Conservation (phyloP, 1,284 basidiomycete genomes). For the Caloboletus firmus region DNA sequence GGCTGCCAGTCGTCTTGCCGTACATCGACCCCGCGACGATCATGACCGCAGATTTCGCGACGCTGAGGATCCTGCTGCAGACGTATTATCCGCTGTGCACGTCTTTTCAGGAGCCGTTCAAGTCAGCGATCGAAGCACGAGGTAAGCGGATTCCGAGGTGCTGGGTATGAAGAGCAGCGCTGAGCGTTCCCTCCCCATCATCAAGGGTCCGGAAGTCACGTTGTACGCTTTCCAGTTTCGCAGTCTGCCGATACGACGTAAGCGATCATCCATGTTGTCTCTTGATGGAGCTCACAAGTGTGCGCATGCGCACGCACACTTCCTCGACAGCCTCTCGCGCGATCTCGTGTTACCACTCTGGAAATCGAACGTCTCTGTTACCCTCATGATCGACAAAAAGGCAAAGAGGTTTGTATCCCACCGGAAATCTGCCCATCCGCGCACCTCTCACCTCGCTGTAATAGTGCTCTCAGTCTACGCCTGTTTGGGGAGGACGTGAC, state of each 20-base stretch:
- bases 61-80: conserved; percentile 68
- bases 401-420: conserved; percentile 72
- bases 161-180: neutral
- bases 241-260: conserved; percentile 56
- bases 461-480: conserved; percentile 73
- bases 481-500: conserved; percentile 80
- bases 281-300: neutral
- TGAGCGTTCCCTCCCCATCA: neutral
- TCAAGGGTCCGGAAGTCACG: conserved; percentile 68
- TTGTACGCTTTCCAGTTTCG: conserved; percentile 66
- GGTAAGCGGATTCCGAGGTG: conserved; percentile 37
- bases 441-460: neutral
- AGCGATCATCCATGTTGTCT: conserved; percentile 19
- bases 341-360: conserved; percentile 85
- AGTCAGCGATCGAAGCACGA: conserved; percentile 46
- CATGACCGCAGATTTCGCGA: conserved; percentile 56
- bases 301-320: neutral
- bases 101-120: conserved; percentile 63
- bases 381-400: conserved; percentile 92
- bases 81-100: conserved; percentile 77
- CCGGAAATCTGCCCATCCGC: neutral
- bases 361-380: conserved; percentile 84
- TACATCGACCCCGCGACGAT: conserved; percentile 70
- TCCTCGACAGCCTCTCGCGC: conserved; percentile 58
- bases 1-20: conserved; percentile 79